These are phyloP conservation scores for Protomyces pachydermus DNA, from an alignment of 1,139 yeast species.

Conservation along the genomic window DNA sequence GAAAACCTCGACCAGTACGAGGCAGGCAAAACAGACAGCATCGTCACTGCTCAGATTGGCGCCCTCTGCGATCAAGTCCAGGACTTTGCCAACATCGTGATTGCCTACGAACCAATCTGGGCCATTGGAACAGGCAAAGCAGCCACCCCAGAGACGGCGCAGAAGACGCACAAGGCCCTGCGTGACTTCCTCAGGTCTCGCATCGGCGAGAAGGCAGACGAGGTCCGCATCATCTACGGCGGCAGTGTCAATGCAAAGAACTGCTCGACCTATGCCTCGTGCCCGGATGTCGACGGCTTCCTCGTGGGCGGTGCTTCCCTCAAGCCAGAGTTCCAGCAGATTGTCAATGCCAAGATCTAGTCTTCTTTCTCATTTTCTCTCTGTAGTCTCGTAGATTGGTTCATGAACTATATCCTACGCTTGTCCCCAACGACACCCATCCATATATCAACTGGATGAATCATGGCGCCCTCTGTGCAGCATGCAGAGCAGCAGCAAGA, in stretches of 20 bases:
- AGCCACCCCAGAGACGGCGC: constrained; percentile 84
- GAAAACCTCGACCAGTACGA: constrained; percentile 95
- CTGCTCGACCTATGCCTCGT: constrained; percentile 83
- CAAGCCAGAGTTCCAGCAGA: constrained; percentile 95
- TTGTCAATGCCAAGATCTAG: constrained; percentile 51
- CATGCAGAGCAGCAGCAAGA: neutral
- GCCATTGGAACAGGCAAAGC: constrained; percentile 99
- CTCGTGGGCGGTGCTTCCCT: constrained; percentile 99
- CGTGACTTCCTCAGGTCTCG: constrained; percentile 73
- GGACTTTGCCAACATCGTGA: constrained; percentile 89
- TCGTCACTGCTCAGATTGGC: constrained; percentile 82
- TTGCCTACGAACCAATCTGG: constrained; percentile 99
- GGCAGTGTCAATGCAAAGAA: constrained; percentile 97
- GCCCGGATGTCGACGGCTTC: constrained; percentile 95
- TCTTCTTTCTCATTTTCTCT: neutral
- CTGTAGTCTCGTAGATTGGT: neutral
- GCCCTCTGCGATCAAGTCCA: constrained; percentile 77
- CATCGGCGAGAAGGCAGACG: constrained; percentile 72
- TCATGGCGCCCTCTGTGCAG: neutral
- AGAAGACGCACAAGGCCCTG: constrained; percentile 78
- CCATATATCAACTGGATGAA: neutral
- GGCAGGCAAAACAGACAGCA: constrained; percentile 76
- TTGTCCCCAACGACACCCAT: too few species aligned
- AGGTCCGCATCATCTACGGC: constrained; percentile 90
- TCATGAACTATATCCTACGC: neutral